These are phyloP conservation scores for Entonaema liquescens DNA, from an alignment of 495 filamentous ascomycete genomes.

Conservation along the genomic window DNA sequence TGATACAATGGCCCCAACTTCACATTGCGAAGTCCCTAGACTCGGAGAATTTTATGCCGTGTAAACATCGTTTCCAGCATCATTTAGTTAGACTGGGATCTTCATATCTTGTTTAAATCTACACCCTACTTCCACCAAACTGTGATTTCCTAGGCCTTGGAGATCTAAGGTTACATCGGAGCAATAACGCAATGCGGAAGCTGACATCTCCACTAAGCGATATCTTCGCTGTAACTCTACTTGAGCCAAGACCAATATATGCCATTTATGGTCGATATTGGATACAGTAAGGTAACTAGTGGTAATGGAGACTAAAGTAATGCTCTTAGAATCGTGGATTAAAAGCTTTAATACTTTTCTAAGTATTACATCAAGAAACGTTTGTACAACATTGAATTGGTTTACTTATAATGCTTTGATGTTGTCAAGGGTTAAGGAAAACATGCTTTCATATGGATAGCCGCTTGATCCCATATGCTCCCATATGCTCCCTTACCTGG, in stretches of 20 bases:
- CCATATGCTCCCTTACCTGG: background rate
- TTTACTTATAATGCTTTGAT: background rate
- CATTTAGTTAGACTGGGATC: background rate
- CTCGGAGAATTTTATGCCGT: background rate
- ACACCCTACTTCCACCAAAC: too few species aligned
- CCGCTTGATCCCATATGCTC: background rate
- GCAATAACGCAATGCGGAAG: slow-evolving; percentile 24
- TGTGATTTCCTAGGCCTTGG: background rate
- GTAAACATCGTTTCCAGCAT: background rate
- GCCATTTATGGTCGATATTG: slow-evolving; percentile 9
- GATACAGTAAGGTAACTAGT: slow-evolving; percentile 19
- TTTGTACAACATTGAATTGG: background rate
- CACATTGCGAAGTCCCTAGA: background rate
- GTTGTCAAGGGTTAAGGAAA: too few species aligned
- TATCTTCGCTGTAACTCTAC: slow-evolving; percentile 25
- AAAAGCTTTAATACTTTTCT: background rate
- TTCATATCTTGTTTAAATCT: background rate
- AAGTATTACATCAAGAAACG: slow-evolving; percentile 13
- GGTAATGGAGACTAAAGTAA: background rate
- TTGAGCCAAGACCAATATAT: slow-evolving; percentile 23
- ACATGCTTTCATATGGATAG: slow-evolving; percentile 3
- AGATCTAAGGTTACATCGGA: slow-evolving; percentile 32
- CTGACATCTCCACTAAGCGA: slow-evolving; percentile 21
- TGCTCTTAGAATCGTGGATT: background rate
- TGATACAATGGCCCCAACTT: too few species aligned